phyloP scores from a whole-genome alignment of 768 basidiomycete species.

The Rhodotorula diobovata region DNA sequence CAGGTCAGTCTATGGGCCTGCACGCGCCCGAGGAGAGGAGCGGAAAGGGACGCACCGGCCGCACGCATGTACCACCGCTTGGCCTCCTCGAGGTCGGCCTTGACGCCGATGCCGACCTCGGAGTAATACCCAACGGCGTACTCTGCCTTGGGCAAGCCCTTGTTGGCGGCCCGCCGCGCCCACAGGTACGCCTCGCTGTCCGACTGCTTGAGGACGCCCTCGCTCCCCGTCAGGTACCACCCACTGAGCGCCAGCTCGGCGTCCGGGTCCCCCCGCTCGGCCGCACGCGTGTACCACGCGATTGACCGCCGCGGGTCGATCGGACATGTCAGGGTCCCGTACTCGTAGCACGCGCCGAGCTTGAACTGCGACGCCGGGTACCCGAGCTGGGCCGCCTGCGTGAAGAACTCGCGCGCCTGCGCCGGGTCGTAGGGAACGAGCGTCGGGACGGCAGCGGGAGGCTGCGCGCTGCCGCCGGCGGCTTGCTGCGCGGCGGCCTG shows the following conservation, averaged over 20 bases:
- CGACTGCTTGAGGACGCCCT: constrained; percentile 92
- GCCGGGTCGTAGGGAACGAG: constrained; percentile 73
- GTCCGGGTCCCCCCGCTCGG: constrained; percentile 90
- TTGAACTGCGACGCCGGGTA: constrained; percentile 93
- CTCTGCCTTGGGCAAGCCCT: constrained; percentile 92
- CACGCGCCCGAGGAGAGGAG: not conserved
- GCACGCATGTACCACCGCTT: constrained; percentile 99
- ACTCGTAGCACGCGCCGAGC: constrained; percentile 91
- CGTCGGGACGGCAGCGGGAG: constrained; percentile 48
- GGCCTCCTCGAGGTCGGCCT: constrained; percentile 89
- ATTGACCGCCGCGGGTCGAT: constrained; percentile 91
- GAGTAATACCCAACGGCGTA: constrained; percentile 94
- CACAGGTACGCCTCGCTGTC: constrained; percentile 98
- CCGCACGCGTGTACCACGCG: constrained; percentile 98
- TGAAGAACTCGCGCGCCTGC: constrained; percentile 78
- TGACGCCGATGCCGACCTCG: constrained; percentile 94
- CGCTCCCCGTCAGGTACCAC: constrained; percentile 95
- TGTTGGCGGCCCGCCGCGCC: constrained; percentile 93
- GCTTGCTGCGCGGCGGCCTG: not conserved
- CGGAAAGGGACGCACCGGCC: constrained; percentile 61
- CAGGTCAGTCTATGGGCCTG: too few relatives aligned
- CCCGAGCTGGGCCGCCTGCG: constrained; percentile 85
- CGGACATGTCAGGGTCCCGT: constrained; percentile 78
- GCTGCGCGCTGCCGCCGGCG: not conserved
- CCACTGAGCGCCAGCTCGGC: constrained; percentile 94